Conservation (phyloP, 2,329 filamentous ascomycete genomes). For the Whalleya microplaca region DNA sequence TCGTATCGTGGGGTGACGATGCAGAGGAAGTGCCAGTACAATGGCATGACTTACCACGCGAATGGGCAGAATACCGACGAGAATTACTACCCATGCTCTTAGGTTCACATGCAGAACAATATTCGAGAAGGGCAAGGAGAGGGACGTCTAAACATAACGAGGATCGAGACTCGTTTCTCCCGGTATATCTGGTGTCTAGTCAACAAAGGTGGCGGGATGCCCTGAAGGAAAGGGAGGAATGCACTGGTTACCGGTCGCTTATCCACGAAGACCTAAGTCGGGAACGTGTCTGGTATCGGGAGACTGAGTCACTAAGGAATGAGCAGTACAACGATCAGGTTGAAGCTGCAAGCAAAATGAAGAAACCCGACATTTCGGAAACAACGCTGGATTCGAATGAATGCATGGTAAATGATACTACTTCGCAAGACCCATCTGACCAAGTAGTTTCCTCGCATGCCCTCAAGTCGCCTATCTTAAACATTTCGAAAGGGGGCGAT, state of each 20-base stretch:
- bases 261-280: constrained; percentile 15
- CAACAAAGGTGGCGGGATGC: constrained; percentile 3
- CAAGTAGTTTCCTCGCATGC: too few species aligned
- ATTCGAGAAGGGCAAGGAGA: not conserved
- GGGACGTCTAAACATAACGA: not conserved
- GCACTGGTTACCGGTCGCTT: constrained; percentile 6
- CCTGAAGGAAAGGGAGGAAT: not conserved
- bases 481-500: too few species aligned
- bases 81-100: not conserved
- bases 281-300: constrained; percentile 9
- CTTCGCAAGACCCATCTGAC: too few species aligned
- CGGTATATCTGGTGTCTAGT: constrained; percentile 7
- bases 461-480: too few species aligned
- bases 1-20: constrained; percentile 1
- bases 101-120: not conserved
- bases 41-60: not conserved
- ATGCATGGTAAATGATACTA: too few species aligned
- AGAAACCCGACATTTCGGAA: too few species aligned
- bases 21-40: not conserved
- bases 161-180: constrained; percentile 3
- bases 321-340: too few species aligned
- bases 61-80: constrained; percentile 2
- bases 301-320: constrained; percentile 8
- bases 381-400: too few species aligned
- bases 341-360: too few species aligned